phyloP scores from a whole-genome alignment of 352 stramenopile genomes.

The Hyaloperonospora brassicae region DNA sequence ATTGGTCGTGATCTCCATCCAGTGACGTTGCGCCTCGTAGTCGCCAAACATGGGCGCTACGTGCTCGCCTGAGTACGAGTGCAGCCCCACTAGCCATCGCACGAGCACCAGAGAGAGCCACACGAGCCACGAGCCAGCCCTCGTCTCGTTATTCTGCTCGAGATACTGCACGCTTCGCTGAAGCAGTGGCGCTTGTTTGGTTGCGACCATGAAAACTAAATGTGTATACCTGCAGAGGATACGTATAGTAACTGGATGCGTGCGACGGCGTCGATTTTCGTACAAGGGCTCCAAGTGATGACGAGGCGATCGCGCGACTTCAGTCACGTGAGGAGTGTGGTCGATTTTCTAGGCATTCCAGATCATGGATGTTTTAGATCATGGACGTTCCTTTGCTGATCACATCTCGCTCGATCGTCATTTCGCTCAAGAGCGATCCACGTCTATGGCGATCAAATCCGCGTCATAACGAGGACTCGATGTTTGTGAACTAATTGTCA shows the following conservation, averaged over 20 bases:
- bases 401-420: too few species aligned
- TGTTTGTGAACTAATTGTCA: too few species aligned
- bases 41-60: conserved; percentile 90
- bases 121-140: conserved; percentile 34
- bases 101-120: conserved; percentile 54
- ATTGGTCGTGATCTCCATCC: conserved; percentile 97
- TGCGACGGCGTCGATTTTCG: too few species aligned
- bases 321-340: too few species aligned
- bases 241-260: background rate
- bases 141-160: conserved; percentile 45
- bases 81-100: conserved; percentile 69
- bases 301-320: too few species aligned
- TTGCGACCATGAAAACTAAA: conserved; percentile 10
- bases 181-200: conserved; percentile 28
- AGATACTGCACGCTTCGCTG: conserved; percentile 42
- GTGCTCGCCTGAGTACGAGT: conserved; percentile 74
- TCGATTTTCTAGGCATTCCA: too few species aligned
- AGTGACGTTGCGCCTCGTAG: conserved; percentile 98
- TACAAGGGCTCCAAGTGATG: too few species aligned
- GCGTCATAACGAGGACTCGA: too few species aligned
- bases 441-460: too few species aligned
- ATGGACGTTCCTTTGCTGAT: too few species aligned
- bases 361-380: too few species aligned
- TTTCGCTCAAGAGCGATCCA: too few species aligned
- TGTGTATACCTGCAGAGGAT: background rate